phyloP scores from a whole-genome alignment of 352 stramenopile genomes.

The Phytophthora chlamydospora region DNA sequence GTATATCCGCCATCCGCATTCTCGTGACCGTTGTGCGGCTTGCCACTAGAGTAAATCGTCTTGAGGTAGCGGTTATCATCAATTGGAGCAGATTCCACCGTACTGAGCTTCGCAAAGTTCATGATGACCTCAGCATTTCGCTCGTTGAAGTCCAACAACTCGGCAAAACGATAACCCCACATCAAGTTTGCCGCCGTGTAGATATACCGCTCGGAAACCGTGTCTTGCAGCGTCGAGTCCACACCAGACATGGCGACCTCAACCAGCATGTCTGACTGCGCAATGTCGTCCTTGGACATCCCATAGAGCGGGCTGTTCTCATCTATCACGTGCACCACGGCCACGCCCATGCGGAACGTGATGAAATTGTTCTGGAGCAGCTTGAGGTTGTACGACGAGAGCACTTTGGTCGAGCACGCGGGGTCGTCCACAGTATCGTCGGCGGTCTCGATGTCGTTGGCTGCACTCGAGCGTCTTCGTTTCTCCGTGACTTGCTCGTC shows the following conservation, averaged over 20 bases:
- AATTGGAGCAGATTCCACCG: constrained; percentile 60
- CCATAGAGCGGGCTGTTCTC: constrained; percentile 68
- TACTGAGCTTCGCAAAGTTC: constrained; percentile 81
- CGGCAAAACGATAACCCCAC: constrained; percentile 76
- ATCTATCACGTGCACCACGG: constrained; percentile 82
- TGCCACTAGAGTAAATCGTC: constrained; percentile 14
- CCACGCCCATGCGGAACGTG: constrained; percentile 84
- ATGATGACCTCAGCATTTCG: constrained; percentile 70
- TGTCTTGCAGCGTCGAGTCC: constrained; percentile 86
- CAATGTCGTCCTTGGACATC: constrained; percentile 64
- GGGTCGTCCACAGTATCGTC: constrained; percentile 27
- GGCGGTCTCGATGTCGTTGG: constrained; percentile 8
- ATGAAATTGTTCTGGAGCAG: constrained; percentile 87
- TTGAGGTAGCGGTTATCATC: constrained; percentile 54
- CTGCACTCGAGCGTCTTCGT: constrained; percentile 13
- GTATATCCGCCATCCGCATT: constrained; percentile 11
- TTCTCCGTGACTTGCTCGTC: constrained; percentile 27
- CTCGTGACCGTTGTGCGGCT: constrained; percentile 13
- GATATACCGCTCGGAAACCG: constrained; percentile 77
- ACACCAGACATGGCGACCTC: constrained; percentile 80
- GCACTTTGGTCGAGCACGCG: constrained; percentile 44
- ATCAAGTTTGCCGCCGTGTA: constrained; percentile 73
- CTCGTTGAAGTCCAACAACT: constrained; percentile 79
- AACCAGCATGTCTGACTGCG: constrained; percentile 74
- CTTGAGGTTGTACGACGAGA: constrained; percentile 82